Percentiles rank a stretch among this genome's conserved stretches.
phyloP scores from a whole-genome alignment of 139 green algal species.

The Coelastrella sp. region DNA sequence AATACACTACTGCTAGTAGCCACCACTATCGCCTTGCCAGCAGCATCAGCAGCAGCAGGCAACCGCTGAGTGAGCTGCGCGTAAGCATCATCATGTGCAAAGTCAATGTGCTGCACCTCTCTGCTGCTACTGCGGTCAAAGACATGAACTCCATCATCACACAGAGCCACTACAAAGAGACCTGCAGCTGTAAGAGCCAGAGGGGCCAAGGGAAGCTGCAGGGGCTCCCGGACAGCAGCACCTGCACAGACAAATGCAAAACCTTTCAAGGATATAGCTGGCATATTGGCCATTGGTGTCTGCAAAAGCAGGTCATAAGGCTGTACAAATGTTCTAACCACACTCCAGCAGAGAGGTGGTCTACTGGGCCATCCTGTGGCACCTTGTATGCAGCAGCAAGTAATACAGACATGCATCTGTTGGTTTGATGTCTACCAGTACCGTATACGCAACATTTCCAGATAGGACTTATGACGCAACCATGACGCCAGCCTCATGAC shows the following conservation, averaged over 20 bases:
- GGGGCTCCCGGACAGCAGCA: conserved; percentile 49
- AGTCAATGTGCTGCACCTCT: conserved; percentile 57
- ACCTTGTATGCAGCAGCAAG: not conserved
- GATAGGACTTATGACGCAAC: no score
- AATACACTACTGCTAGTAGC: conserved; percentile 57
- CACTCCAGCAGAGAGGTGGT: not conserved
- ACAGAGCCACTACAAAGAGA: conserved; percentile 50
- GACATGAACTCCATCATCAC: conserved; percentile 45
- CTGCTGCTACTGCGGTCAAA: conserved; percentile 39
- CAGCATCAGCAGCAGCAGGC: conserved; percentile 44
- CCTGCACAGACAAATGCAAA: no score
- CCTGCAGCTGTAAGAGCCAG: conserved; percentile 46
- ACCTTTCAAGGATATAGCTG: no score
- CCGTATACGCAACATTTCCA: not conserved
- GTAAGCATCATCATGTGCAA: conserved; percentile 64
- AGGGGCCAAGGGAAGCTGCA: conserved; percentile 50
- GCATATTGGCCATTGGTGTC: no score
- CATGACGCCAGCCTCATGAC: not conserved
- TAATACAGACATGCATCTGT: no score
- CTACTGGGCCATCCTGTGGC: not conserved
- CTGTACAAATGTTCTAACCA: no score
- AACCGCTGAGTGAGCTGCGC: conserved; percentile 29
- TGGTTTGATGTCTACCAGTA: no score
- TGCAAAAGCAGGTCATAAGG: no score
- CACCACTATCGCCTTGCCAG: conserved; percentile 46